phyloP scores from a whole-genome alignment of 495 filamentous ascomycete species.

The Venustampulla echinocandica region DNA sequence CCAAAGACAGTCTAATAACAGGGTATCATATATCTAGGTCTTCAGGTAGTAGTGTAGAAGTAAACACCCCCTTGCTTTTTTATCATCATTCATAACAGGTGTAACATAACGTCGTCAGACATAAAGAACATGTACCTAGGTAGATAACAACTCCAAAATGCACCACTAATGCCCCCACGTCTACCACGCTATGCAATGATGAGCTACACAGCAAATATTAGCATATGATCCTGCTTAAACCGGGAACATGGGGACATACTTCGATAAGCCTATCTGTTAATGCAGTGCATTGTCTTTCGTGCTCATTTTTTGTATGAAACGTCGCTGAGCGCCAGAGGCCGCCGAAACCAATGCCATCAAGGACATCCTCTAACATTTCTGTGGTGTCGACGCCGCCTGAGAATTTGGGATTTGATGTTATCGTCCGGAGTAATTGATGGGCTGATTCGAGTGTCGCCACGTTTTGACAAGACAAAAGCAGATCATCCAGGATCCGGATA shows the following conservation, averaged over 20 bases:
- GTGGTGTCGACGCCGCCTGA: conserved; percentile 29
- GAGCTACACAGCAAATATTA: conserved; percentile 10
- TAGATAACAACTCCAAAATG: neutral
- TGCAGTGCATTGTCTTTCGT: conserved; percentile 40
- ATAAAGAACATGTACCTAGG: neutral
- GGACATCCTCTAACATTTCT: conserved; percentile 33
- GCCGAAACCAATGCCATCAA: conserved; percentile 49
- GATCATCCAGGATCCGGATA: conserved; percentile 42
- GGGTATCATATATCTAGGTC: conserved; percentile 15
- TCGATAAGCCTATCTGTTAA: conserved; percentile 52
- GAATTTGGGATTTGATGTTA: conserved; percentile 39
- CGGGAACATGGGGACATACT: conserved; percentile 26
- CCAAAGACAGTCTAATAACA: conserved; percentile 10
- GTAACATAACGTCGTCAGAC: neutral
- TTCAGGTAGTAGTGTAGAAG: neutral
- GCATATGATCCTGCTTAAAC: neutral
- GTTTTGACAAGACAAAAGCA: conserved; percentile 46
- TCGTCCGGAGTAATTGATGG: conserved; percentile 39
- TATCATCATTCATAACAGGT: conserved; percentile 10
- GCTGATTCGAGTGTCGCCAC: conserved; percentile 40
- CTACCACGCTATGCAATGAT: conserved; percentile 18
- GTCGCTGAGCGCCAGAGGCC: conserved; percentile 45
- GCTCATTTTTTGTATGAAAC: conserved; percentile 35
- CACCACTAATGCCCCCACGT: neutral
- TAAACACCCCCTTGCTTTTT: neutral